Conservation (phyloP, 495 filamentous ascomycete genomes). For the Cryomyces minteri region DNA sequence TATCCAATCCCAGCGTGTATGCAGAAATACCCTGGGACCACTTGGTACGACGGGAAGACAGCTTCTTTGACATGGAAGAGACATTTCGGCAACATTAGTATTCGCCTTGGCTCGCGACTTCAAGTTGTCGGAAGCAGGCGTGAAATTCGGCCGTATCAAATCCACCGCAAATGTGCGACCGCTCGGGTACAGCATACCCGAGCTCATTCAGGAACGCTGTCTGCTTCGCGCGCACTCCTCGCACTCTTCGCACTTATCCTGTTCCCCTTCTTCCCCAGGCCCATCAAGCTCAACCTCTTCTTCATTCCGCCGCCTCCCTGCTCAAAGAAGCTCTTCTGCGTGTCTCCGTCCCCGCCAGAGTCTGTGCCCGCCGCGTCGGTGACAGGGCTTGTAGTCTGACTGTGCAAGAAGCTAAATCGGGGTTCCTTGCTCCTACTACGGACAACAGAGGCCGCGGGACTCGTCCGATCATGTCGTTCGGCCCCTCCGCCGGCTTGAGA, state of each 20-base stretch:
- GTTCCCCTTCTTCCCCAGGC: slow-evolving; percentile 46
- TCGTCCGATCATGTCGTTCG: slow-evolving; percentile 1
- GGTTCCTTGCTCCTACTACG: neutral
- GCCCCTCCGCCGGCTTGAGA: neutral
- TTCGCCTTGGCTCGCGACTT: too few relatives aligned
- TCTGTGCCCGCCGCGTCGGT: neutral
- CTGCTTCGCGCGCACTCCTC: too few relatives aligned
- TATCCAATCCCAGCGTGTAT: too few relatives aligned
- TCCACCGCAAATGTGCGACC: too few relatives aligned
- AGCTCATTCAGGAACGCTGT: too few relatives aligned
- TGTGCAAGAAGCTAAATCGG: neutral
- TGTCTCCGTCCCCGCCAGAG: slow-evolving; percentile 11
- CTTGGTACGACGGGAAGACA: too few relatives aligned
- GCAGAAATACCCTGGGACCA: too few relatives aligned
- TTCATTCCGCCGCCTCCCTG: slow-evolving; percentile 33
- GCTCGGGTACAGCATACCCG: too few relatives aligned
- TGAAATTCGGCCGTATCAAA: too few relatives aligned
- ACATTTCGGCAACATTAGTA: too few relatives aligned
- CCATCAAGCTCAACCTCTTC: slow-evolving; percentile 51
- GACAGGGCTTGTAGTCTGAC: neutral
- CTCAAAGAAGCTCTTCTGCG: slow-evolving; percentile 14
- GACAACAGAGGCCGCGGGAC: neutral
- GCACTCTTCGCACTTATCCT: slow-evolving; percentile 18
- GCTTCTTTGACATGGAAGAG: too few relatives aligned
- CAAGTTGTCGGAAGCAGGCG: too few relatives aligned